Evolutionary conservation across 2,329 filamentous ascomycete species (phyloP).

Genomic region (Trichophyton benhamiae): DNA sequence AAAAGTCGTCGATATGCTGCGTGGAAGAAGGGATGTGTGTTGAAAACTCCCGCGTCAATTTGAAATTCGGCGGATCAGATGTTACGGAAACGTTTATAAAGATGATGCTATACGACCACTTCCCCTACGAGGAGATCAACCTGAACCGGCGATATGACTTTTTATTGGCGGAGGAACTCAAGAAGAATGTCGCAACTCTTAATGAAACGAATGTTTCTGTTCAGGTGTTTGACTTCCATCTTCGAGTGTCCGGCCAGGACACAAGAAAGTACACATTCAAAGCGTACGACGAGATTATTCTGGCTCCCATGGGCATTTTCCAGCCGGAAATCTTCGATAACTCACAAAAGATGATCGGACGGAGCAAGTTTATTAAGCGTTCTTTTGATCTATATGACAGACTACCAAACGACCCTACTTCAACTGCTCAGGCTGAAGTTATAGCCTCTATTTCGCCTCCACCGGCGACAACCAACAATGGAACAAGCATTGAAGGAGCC

Average conservation of each 20-base stretch:
- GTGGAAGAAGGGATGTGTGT: conserved; percentile 93
- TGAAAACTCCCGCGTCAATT: conserved; percentile 86
- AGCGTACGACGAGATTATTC: conserved; percentile 87
- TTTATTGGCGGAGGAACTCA: conserved; percentile 84
- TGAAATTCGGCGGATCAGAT: conserved; percentile 87
- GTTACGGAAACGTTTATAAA: conserved; percentile 91
- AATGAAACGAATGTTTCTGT: conserved; percentile 81
- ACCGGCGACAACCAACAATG: conserved; percentile 13
- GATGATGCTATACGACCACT: conserved; percentile 95
- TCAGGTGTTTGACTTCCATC: conserved; percentile 77
- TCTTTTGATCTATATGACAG: conserved; percentile 92
- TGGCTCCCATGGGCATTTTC: conserved; percentile 90
- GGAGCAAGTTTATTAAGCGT: conserved; percentile 68
- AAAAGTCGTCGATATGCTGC: conserved; percentile 94
- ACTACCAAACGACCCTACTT: conserved; percentile 80
- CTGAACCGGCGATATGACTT: conserved; percentile 83
- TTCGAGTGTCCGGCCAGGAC: conserved; percentile 74
- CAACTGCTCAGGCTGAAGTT: conserved; percentile 65
- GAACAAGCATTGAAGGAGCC: conserved; percentile 24
- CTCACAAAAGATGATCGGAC: conserved; percentile 61
- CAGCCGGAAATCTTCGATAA: conserved; percentile 80
- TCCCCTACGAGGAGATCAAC: conserved; percentile 92
- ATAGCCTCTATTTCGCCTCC: conserved; percentile 40
- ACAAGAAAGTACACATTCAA: conserved; percentile 93
- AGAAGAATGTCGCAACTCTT: conserved; percentile 85